Base-by-base conservation (phyloP, 768 basidiomycete species). In the Cystobasidium onofrii region DNA sequence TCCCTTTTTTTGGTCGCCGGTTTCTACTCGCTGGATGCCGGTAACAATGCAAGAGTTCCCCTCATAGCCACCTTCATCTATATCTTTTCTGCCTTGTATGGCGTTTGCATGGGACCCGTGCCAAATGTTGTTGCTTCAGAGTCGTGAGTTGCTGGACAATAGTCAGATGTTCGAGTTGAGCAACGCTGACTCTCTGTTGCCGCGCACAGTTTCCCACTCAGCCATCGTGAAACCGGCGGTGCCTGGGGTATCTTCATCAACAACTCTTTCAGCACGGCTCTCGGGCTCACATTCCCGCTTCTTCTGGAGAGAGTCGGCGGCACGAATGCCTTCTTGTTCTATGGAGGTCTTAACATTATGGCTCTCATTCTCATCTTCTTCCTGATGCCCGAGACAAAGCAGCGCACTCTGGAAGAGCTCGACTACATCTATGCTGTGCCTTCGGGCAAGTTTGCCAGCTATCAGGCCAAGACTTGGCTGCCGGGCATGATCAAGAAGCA, bases 1-100 rank as follows among this genome's bases (percentile, higher is more conserved):
- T 39, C 23, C 20, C 39, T 86, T 86, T 77, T 91, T 31, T 84
- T 91, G n/a, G 86, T 87, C 23, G 87, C 89, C 15, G 90, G 90
- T 1, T 29, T 74, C 31, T 74, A 44, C 43, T 54, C 27, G 27
- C 17, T 74, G 39, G 84, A 88, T 57, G 81, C 82, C 0, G 50
- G 75, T 7, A 57, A 41, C 4, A 77, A 80, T 10, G 83, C 83
- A 12, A 85, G 85, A 57, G 9, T 67, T 31, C 34, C 18, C 60
- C 15, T 52, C 10, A 79, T 84, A 64, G 83, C 83, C 4, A 76
- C 83, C 52, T 87, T 90, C 77, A 88, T 85, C 50, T 81, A 76
- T 65, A 69, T 79, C 44, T 80, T 79, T 57, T 65, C 50, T 33
- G 74, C 69, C 7, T 70, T 75, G 76, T 63, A 77, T 73, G 74